These are phyloP conservation scores for Phaseolus coccineus DNA, from an alignment of 331 rosid species.

Conservation along the genomic window DNA sequence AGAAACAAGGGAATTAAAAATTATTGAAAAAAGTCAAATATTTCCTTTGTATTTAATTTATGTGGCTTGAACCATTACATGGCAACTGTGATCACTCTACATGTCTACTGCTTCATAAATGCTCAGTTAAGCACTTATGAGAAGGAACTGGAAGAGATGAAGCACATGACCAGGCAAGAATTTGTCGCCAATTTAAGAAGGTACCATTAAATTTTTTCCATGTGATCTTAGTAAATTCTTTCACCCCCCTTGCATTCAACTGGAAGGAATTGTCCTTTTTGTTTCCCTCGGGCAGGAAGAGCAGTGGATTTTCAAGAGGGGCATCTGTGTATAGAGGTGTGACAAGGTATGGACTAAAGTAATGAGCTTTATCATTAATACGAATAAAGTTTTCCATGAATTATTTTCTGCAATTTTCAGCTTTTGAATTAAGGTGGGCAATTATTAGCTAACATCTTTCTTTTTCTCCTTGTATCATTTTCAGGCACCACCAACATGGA, in stretches of 20 bases:
- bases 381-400: constrained; percentile 46
- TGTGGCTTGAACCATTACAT: constrained; percentile 36
- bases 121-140: constrained; percentile 82
- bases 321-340: constrained; percentile 99
- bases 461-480: constrained; percentile 40
- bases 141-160: constrained; percentile 95
- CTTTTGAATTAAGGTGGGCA: constrained; percentile 56
- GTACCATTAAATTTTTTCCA: constrained; percentile 48
- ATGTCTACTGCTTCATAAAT: constrained; percentile 47
- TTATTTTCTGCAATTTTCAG: constrained; percentile 73
- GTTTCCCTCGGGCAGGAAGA: constrained; percentile 64
- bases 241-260: constrained; percentile 5
- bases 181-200: constrained; percentile 98
- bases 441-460: constrained; percentile 47
- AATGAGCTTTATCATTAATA: constrained; percentile 50
- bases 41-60: constrained; percentile 27
- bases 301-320: constrained; percentile 99
- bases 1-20: not conserved
- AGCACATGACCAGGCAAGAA: constrained; percentile 94
- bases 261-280: constrained; percentile 27
- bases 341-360: constrained; percentile 94
- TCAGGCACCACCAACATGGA: constrained; percentile 99
- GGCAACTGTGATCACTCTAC: constrained; percentile 37
- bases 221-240: constrained; percentile 40
- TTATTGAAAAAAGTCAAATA: constrained; percentile 29